phyloP scores from a whole-genome alignment of 192 early-diverging fungal genomes.

The Entomortierella beljakovae region DNA sequence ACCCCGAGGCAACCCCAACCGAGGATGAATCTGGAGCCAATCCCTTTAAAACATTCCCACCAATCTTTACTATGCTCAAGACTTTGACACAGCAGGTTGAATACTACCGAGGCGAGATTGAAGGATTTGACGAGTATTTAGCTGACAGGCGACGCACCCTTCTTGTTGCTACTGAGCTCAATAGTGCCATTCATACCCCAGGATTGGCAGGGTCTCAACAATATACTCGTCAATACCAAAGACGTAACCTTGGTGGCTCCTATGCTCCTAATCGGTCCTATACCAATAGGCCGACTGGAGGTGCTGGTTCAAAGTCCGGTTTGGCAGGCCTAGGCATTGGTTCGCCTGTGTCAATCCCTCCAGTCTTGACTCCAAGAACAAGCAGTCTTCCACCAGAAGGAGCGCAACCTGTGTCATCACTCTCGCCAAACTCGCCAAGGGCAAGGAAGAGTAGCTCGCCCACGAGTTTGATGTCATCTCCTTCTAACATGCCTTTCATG shows the following conservation, averaged over 20 bases:
- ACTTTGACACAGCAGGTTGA: conserved; percentile 75
- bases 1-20: conserved; percentile 37
- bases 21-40: conserved; percentile 28
- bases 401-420: conserved; percentile 2
- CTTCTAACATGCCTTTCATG: conserved; percentile 45
- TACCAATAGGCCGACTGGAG: conserved; percentile 10
- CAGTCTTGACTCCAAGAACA: background rate
- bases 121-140: conserved; percentile 68
- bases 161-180: conserved; percentile 62
- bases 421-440: conserved; percentile 8
- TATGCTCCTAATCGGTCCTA: conserved; percentile 49
- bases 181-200: conserved; percentile 49
- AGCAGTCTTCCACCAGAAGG: conserved; percentile 11
- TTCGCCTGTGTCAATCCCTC: conserved; percentile 18
- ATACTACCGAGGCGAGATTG: conserved; percentile 68
- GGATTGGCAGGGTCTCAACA: conserved; percentile 24
- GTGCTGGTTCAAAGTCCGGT: conserved; percentile 35
- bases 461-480: conserved; percentile 37
- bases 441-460: conserved; percentile 42
- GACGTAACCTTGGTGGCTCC: conserved; percentile 23
- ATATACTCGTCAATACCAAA: conserved; percentile 9
- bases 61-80: conserved; percentile 73
- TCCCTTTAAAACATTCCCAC: conserved; percentile 66
- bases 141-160: conserved; percentile 66
- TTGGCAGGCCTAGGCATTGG: conserved; percentile 53